Evolutionary conservation across 164 flowering plant genomes (phyloP).

Genomic region (Liriodendron chinense): DNA sequence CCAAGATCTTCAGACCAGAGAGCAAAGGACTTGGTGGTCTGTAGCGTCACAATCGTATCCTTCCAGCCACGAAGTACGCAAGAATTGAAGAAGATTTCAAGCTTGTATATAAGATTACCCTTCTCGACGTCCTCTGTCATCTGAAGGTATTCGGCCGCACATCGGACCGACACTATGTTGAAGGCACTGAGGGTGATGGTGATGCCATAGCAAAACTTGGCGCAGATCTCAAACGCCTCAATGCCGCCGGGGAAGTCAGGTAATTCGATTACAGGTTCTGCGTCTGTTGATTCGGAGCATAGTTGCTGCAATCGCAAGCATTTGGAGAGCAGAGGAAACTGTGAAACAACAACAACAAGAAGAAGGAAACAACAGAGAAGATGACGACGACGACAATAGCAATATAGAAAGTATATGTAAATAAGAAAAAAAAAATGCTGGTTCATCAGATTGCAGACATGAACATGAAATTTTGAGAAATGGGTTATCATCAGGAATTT

Average conservation of each 20-base stretch:
- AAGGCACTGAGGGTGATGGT: conserved; percentile 85
- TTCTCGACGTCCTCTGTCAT: conserved; percentile 96
- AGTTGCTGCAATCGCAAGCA: conserved; percentile 62
- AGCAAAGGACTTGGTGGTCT: conserved; percentile 64
- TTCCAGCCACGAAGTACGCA: conserved; percentile 94
- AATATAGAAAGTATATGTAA: background rate
- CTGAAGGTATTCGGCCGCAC: conserved; percentile 88
- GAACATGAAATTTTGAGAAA: background rate
- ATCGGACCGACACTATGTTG: conserved; percentile 73
- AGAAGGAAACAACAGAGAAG: background rate
- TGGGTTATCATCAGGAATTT: conserved; percentile 1
- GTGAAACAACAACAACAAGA: conserved; percentile 5
- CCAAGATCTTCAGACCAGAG: conserved; percentile 75
- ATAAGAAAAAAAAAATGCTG: too few species aligned
- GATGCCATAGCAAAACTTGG: conserved; percentile 95
- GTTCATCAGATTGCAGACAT: background rate
- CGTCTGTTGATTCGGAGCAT: conserved; percentile 54
- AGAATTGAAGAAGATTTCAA: conserved; percentile 81
- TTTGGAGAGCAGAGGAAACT: conserved; percentile 95
- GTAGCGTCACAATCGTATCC: conserved; percentile 68
- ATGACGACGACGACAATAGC: background rate
- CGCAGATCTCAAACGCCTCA: conserved; percentile 92
- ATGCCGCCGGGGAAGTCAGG: conserved; percentile 84
- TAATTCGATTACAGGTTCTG: conserved; percentile 59
- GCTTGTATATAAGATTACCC: conserved; percentile 77